A percentile compares a stretch with the other conserved stretches of the same genome.
These are phyloP conservation scores for Cajanus cajan DNA, from an alignment of 306 rosid species.

Conservation along the genomic window DNA sequence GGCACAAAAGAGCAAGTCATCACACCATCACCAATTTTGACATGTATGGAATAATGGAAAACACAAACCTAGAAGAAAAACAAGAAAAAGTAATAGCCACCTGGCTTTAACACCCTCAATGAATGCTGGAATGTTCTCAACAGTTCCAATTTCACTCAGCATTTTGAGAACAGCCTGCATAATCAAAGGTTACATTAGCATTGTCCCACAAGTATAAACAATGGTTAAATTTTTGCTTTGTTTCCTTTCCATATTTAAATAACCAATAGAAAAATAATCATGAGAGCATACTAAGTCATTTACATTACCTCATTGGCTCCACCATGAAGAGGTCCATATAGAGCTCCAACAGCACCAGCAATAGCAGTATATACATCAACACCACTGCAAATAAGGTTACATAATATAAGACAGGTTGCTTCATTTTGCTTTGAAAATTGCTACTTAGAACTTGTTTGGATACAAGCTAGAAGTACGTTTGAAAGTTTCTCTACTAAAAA, in stretches of 20 bases:
- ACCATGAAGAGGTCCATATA: conserved; percentile 92
- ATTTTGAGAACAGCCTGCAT: conserved; percentile 82
- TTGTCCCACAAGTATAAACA: not conserved
- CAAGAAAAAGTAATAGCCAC: conserved; percentile 40
- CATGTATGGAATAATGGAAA: not conserved
- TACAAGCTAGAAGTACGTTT: too few relatives aligned
- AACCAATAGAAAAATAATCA: not conserved
- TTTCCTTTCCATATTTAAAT: not conserved
- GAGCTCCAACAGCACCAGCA: conserved; percentile 85
- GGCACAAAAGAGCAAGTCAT: not conserved
- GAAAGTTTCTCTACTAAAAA: too few relatives aligned
- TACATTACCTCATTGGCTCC: conserved; percentile 83
- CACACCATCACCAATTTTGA: not conserved
- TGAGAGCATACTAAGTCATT: not conserved
- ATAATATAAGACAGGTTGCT: not conserved
- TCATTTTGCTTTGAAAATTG: conserved; percentile 11
- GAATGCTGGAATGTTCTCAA: conserved; percentile 81
- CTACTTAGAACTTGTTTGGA: too few relatives aligned
- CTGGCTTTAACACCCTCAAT: conserved; percentile 90
- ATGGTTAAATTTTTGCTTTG: not conserved
- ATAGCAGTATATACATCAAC: conserved; percentile 91
- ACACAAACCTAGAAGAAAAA: not conserved
- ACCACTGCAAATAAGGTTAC: conserved; percentile 53
- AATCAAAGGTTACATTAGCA: conserved; percentile 25
- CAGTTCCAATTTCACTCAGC: conserved; percentile 79